Evolutionary conservation across 139 green algal genomes (phyloP).

Genomic region (Coelastrella sp.): DNA sequence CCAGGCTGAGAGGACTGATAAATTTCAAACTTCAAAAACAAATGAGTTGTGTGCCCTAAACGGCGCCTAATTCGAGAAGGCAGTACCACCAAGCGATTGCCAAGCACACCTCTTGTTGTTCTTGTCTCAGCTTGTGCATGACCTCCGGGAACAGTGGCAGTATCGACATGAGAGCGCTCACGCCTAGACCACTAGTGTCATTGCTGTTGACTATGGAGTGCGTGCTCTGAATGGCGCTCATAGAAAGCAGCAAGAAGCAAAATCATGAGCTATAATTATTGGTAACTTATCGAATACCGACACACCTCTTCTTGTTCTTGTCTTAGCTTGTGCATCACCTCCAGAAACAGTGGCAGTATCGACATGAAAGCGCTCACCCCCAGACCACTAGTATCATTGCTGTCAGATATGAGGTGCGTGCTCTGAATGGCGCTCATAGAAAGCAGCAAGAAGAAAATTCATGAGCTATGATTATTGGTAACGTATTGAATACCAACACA

Average conservation of each 20-base stretch:
- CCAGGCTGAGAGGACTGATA: too few relatives aligned
- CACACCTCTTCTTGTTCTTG: conserved; percentile 34
- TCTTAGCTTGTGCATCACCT: conserved; percentile 12
- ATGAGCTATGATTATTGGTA: not conserved
- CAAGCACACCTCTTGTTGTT: conserved; percentile 20
- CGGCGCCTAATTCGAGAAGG: too few relatives aligned
- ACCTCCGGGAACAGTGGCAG: conserved; percentile 31
- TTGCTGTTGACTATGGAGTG: too few relatives aligned
- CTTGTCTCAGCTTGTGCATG: conserved; percentile 16
- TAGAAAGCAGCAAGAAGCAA: too few relatives aligned
- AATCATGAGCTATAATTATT: not conserved
- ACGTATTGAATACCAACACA: not conserved
- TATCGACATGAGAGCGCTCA: conserved; percentile 29
- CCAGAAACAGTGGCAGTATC: conserved; percentile 14
- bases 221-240: too few relatives aligned
- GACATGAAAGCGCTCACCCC: too few relatives aligned
- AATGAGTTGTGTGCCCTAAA: too few relatives aligned
- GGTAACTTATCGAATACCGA: not conserved
- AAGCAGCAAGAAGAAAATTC: too few relatives aligned
- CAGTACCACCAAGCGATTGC: not conserved
- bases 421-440: too few relatives aligned
- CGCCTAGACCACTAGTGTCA: conserved; percentile 41
- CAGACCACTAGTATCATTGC: not conserved
- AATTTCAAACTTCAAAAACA: too few relatives aligned
- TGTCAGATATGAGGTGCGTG: too few relatives aligned